Evolutionary conservation across 2,329 filamentous ascomycete genomes (phyloP), one percentile per base, ranked within the genome.

Genomic region (Penicillium sp.): DNA sequence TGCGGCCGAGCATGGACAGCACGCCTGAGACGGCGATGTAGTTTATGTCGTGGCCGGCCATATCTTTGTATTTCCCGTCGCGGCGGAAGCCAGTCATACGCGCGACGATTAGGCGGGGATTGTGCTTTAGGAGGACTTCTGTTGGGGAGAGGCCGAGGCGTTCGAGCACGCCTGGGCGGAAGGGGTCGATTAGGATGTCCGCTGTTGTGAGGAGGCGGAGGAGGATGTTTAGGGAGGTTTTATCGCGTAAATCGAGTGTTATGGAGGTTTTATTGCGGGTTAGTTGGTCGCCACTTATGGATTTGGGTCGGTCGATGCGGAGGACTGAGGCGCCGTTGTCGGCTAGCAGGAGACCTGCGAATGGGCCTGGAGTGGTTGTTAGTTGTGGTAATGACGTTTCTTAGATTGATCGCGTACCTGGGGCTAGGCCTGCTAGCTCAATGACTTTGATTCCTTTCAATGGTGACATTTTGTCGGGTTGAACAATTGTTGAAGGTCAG

Each of bases 1-100:
- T 73, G 0, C 85, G 75, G 1, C 91, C 91, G 3, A 97, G 78
- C 69, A 95, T 75, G 0, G 78, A 77, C 26, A 97, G 71, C 1
- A 86, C 84, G 0, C 91, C 91, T 0, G 85, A 86, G 0, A 95
- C 87, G 43, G 90, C 88, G 37, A 97, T 84, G 69, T 97, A 97
- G 65, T 97, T 96, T 68, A 96, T 95, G 66, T 96, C 90, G 65
- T 96, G 90, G 39, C 90, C 90, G 0, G 90, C 89, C 90, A 95
- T 96, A 61, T 78, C 72, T 42, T 79, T 80, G 70, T 95, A 97
- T 61, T 82, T 84, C 0, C 90, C 91, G 69, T 94, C 88, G 34
- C 90, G 77, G 12, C 91, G 78, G 69, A 96, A 97, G 0, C 91
- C 91, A 2, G 89, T 93, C 79, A 97, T 85, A 35, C 91, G 83